phyloP scores from a whole-genome alignment of 1,284 basidiomycete species.

The Marasmius fiardii region DNA sequence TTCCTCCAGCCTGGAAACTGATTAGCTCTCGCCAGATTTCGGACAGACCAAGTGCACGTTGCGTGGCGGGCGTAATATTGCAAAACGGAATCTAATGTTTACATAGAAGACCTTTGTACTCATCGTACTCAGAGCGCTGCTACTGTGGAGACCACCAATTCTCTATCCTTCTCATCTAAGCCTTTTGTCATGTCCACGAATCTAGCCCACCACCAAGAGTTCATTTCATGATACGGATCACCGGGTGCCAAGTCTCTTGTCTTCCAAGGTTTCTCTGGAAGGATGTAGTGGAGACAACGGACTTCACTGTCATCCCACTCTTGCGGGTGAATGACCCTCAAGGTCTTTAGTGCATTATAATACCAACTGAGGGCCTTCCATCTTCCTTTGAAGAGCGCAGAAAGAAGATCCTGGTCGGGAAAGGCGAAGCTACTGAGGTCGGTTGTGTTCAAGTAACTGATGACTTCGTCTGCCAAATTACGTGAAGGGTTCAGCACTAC shows the following conservation, averaged over 20 bases:
- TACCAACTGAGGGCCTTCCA: slow-evolving; percentile 77
- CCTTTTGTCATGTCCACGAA: slow-evolving; percentile 50
- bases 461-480: slow-evolving; percentile 48
- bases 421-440: slow-evolving; percentile 74
- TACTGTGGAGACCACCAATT: slow-evolving; percentile 49
- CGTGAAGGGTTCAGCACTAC: slow-evolving; percentile 83
- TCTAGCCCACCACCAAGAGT: slow-evolving; percentile 78
- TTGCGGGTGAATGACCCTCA: slow-evolving; percentile 62
- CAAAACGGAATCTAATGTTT: slow-evolving; percentile 1
- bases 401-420: slow-evolving; percentile 91
- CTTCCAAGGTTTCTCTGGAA: slow-evolving; percentile 77
- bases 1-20: not conserved
- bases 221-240: slow-evolving; percentile 44
- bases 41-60: slow-evolving; percentile 89
- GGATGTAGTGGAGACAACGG: slow-evolving; percentile 72
- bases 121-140: slow-evolving; percentile 4
- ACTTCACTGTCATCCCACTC: slow-evolving; percentile 81
- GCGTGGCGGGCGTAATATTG: slow-evolving; percentile 68
- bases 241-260: slow-evolving; percentile 34
- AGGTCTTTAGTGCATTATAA: slow-evolving; percentile 85
- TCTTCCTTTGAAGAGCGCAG: slow-evolving; percentile 73
- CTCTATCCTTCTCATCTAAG: slow-evolving; percentile 48
- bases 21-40: slow-evolving; percentile 54
- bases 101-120: not conserved
- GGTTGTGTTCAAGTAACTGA: slow-evolving; percentile 63